Conservation (phyloP, 371 early-diverging fungal genomes). For the Mucor racemosus region DNA sequence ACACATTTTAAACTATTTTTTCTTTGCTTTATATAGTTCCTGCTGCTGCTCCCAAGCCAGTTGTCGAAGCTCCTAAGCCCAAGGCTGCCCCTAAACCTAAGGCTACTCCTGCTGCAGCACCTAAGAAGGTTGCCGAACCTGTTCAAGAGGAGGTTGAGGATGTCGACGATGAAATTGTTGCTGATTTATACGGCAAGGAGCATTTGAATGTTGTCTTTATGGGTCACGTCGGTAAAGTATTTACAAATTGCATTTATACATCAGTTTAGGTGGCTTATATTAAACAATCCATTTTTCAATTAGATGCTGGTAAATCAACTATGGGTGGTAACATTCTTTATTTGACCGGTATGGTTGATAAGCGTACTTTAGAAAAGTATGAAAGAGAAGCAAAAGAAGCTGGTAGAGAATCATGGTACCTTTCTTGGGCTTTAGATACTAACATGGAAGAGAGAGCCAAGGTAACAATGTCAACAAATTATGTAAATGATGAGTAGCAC, state of each 20-base stretch:
- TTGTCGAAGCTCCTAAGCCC: constrained; percentile 16
- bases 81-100: constrained; percentile 14
- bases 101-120: constrained; percentile 1
- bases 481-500: background rate
- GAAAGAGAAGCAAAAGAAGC: constrained; percentile 96
- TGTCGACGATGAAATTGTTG: constrained; percentile 63
- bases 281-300: background rate
- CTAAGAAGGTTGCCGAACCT: constrained; percentile 13
- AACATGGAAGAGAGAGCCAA: constrained; percentile 96
- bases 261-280: constrained; percentile 22
- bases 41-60: constrained; percentile 16
- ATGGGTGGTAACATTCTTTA: constrained; percentile 98
- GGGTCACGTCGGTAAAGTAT: constrained; percentile 92
- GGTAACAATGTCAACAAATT: constrained; percentile 40
- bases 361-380: constrained; percentile 99
- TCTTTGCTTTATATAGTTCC: no score
- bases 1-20: no score
- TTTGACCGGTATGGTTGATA: constrained; percentile 97
- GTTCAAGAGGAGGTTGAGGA: constrained; percentile 46
- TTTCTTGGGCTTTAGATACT: constrained; percentile 98
- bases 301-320: constrained; percentile 99
- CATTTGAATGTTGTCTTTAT: constrained; percentile 98
- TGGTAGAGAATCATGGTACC: constrained; percentile 96
- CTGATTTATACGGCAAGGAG: constrained; percentile 85
- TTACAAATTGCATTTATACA: background rate